Evolutionary conservation across 805 yeast genomes (phyloP).

Genomic region (Isabelozyma pseudorhagii): DNA sequence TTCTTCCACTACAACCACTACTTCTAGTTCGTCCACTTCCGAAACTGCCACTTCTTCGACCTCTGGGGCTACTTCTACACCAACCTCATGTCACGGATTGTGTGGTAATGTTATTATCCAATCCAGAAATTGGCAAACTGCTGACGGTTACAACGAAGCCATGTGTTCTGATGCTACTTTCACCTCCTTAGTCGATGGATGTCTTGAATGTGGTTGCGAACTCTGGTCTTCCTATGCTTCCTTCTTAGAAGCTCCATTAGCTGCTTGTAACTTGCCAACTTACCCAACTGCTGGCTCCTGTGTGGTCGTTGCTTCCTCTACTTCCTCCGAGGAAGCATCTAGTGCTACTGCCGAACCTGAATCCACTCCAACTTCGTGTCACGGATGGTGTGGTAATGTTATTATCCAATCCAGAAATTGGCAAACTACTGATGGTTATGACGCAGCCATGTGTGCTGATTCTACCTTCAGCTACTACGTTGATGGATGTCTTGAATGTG

Average conservation of each 20-base stretch:
- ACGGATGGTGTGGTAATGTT: conserved; percentile 15
- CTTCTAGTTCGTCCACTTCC: background rate
- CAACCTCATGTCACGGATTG: conserved; percentile 24
- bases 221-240: conserved; percentile 34
- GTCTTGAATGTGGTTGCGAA: conserved; percentile 42
- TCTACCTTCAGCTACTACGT: conserved; percentile 21
- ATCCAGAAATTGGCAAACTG: background rate
- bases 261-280: conserved; percentile 25
- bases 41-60: conserved; percentile 15
- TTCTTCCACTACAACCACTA: background rate
- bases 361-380: conserved; percentile 27
- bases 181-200: conserved; percentile 21
- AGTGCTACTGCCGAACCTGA: too few relatives aligned
- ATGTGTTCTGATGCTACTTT: conserved; percentile 25
- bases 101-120: conserved; percentile 8
- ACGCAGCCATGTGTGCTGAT: conserved; percentile 16
- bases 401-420: background rate
- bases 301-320: background rate
- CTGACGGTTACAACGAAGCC: conserved; percentile 13
- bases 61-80: conserved; percentile 21
- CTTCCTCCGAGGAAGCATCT: too few relatives aligned
- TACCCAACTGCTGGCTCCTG: conserved; percentile 19
- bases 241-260: conserved; percentile 24
- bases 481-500: conserved; percentile 35
- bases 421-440: conserved; percentile 14